Evolutionary conservation across 129 eudicot species (phyloP), one percentile per base, ranked within the genome.

Genomic region (Pseudognaphalium luteoalbum): DNA sequence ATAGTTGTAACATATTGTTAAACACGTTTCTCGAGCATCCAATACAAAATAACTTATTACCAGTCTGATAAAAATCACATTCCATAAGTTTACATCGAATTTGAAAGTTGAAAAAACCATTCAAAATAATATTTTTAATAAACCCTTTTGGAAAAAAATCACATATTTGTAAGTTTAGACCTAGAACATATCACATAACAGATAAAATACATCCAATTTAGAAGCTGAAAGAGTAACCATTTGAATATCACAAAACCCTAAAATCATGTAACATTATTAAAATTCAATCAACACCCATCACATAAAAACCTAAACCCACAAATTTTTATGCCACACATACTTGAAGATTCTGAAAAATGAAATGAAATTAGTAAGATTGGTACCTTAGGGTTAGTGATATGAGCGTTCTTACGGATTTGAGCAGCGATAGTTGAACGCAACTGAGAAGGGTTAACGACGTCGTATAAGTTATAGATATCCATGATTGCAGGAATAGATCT

Each of bases 381-480:
- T 73, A 92, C 97, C 97, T 89, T 87, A 75, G 97, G 91, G 88
- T 92, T 88, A 15, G 86, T 83, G 68, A 92, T 77, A 59, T 89
- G 89, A 12, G 85, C 82, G 67, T 92, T 92, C 85, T 92, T 92
- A 51, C 97, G 97, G 85, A 92, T 76, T 80, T 92, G 79, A 60
- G 97, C 63, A 68, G 97, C 83, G 86, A 89, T 80, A 80, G 86
- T 71, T 64, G 97, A 83, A 29, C 97, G 97, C 34, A 92, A 92
- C 88, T 89, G 83, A 71, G 97, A 76, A 34, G 87, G 85, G 28
- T 78, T 71, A 76, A 68, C 89, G 69, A 92, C 93, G 56, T 92
- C 97, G 83, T 89, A 77, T 4, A 92, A 86, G 74, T 77, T 87
- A 60, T 92, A 92, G 60, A 92, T 87, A 20, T 92, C 97, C 92